A percentile compares a stretch with the other conserved stretches of the same genome.
These are phyloP conservation scores for Dactylonectria estremocensis DNA, from an alignment of 2,329 filamentous ascomycete genomes.

Conservation along the genomic window DNA sequence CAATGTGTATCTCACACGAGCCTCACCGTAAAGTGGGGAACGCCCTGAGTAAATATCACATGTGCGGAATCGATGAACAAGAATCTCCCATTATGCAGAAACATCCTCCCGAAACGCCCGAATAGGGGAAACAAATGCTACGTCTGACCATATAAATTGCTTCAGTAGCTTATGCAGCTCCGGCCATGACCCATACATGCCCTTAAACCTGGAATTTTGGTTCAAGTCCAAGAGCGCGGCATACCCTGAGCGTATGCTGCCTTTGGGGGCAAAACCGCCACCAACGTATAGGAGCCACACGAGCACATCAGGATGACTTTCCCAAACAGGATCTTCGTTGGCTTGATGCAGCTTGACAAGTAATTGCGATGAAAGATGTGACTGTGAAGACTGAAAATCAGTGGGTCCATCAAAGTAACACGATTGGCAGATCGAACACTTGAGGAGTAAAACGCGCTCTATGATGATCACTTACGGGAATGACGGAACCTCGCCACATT, in stretches of 20 bases:
- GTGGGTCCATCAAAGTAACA: background rate
- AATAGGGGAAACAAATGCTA: conserved; percentile 51
- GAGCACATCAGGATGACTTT: conserved; percentile 52
- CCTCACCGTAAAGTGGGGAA: no score
- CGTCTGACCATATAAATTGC: conserved; percentile 59
- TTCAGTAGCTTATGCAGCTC: conserved; percentile 50
- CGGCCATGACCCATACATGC: conserved; percentile 50
- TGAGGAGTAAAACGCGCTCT: background rate
- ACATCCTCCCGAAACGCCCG: conserved; percentile 53
- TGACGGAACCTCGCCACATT: conserved; percentile 55
- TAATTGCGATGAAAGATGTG: conserved; percentile 51
- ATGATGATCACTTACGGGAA: conserved; percentile 53
- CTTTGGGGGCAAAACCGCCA: conserved; percentile 54
- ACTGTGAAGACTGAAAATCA: conserved; percentile 38
- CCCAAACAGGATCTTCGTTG: conserved; percentile 51
- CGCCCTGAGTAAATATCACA: no score
- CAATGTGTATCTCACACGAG: no score
- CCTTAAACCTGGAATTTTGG: conserved; percentile 25
- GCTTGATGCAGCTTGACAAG: conserved; percentile 51
- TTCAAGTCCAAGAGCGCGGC: conserved; percentile 44
- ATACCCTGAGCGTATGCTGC: conserved; percentile 50
- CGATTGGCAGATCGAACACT: background rate
- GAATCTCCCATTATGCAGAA: background rate
- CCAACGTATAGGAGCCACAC: conserved; percentile 57
- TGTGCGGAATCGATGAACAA: no score